phyloP scores from a whole-genome alignment of 164 flowering plant genomes.

The Stephania cephalantha region DNA sequence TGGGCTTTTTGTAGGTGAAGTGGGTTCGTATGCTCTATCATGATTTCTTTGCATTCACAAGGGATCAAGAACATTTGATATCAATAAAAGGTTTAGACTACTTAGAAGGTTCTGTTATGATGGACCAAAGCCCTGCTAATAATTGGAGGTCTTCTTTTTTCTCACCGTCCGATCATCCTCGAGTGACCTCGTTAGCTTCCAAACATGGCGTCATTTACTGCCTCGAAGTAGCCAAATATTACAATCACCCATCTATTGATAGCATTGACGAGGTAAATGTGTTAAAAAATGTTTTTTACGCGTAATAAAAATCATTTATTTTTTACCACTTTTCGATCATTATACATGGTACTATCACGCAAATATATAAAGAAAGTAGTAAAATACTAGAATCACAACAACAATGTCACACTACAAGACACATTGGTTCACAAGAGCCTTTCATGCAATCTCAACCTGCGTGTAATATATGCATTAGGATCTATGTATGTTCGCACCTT shows the following conservation, averaged over 20 bases:
- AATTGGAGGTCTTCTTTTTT: conserved; percentile 73
- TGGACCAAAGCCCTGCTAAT: conserved; percentile 33
- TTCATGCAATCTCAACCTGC: no score
- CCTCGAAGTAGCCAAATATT: conserved; percentile 69
- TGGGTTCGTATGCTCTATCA: conserved; percentile 67
- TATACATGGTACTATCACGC: no score
- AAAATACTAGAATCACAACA: no score
- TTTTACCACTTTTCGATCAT: no score
- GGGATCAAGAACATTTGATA: conserved; percentile 20
- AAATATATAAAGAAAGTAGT: no score
- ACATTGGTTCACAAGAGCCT: no score
- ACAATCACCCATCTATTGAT: conserved; percentile 26
- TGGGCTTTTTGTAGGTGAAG: conserved; percentile 38
- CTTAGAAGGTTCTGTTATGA: conserved; percentile 59
- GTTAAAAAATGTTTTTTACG: not conserved
- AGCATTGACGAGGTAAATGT: conserved; percentile 37
- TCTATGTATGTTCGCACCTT: no score
- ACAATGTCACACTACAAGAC: no score
- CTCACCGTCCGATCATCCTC: conserved; percentile 29
- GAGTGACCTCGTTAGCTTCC: conserved; percentile 36
- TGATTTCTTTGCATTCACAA: conserved; percentile 50
- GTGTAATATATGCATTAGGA: no score
- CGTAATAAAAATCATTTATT: not conserved
- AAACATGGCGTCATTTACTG: conserved; percentile 47
- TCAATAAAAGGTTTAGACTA: conserved; percentile 40